Base-by-base conservation (phyloP, 805 yeast species). In the Wickerhamiella cacticola region DNA sequence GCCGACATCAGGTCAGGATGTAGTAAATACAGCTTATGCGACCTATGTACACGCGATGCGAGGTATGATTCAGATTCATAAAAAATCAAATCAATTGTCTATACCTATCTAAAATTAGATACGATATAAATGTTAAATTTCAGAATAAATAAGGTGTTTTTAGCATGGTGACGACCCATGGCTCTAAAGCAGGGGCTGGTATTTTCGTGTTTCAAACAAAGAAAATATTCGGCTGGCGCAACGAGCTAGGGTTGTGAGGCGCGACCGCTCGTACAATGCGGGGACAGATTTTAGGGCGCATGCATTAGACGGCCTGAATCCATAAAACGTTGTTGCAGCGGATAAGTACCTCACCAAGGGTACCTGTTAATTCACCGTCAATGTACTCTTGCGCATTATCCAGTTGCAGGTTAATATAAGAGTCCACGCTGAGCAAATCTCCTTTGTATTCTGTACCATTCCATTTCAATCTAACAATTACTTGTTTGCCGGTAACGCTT, bases 251-350 rank as follows among this genome's bases (percentile, higher is more conserved):
- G n/a, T n/a, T n/a, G n/a, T n/a, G n/a, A n/a, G n/a, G n/a, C n/a
- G n/a, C n/a, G n/a, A n/a, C n/a, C n/a, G n/a, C n/a, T n/a, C n/a
- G n/a, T n/a, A n/a, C n/a, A n/a, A n/a, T n/a, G n/a, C n/a, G n/a
- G n/a, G n/a, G n/a, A n/a, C n/a, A n/a, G n/a, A n/a, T n/a, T n/a
- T n/a, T n/a, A n/a, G n/a, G n/a, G n/a, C n/a, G n/a, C n/a, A n/a
- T n/a, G n/a, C n/a, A n/a, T 15, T 21, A 41, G 12, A 13, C 35
- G 49, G 50, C 7, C 24, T 82, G 72, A 19, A 82, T 68, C 76
- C 84, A 86, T 41, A 88, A 69, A 1, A 88, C 95, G 55, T 89
- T 88, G 61, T 88, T 88, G 63, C 97, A 88, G 60, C 97, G 54
- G 49, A 88, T 80, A 59, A 89, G 82, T 19, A 89, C 68, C 56